Base-by-base conservation (phyloP, 2,329 filamentous ascomycete genomes). In the Beauveria brongniartii region DNA sequence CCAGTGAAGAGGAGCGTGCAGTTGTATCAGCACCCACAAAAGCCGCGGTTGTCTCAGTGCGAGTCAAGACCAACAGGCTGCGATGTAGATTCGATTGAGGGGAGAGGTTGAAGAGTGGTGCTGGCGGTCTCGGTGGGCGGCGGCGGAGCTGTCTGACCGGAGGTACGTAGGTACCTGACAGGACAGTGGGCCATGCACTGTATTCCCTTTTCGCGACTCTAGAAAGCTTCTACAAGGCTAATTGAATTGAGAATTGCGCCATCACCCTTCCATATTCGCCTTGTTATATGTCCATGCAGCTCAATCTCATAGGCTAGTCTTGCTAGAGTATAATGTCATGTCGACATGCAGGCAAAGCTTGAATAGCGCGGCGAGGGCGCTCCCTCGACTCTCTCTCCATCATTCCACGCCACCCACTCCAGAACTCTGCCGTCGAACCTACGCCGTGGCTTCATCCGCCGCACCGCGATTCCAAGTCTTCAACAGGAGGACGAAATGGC, bases 401-500 rank as follows among this genome's bases (percentile, higher is more conserved):
- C 30, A 51, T 24, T 53, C 28, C 48, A 10, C 55, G 40, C 24
- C 55, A 40, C 48, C 28, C 48, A 10, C 55, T 28, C 24, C 55
- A 40, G 62, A 77, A 75, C 61, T 96, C 28, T 14, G 9, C 5
- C 57, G 76, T 61, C 80, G 89, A 62, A 77, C 75, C 61, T 96
- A 94, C 75, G 92, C 93, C 56, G 84, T 90, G 62, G 88, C 92
- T 74, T 82, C 90, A 22, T 81, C 90, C 2, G 90, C 91, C 63
- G 84, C 85, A 46, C 90, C 92, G 28, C 85, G 87, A 43, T 85
- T 95, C 67, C 88, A 97, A 67, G 90, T 99, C 73, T 99, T 99
- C 83, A 95, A 96, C 75, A 84, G 87, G 64, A 83, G 84, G 67
- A 85, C 87, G 24, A 99, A 99, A 80, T 92, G 90, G 80, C 77